Percentiles rank a stretch among this genome's conserved stretches.
phyloP scores from a whole-genome alignment of 2,329 filamentous ascomycete genomes.

The Paecilomyces sp. region DNA sequence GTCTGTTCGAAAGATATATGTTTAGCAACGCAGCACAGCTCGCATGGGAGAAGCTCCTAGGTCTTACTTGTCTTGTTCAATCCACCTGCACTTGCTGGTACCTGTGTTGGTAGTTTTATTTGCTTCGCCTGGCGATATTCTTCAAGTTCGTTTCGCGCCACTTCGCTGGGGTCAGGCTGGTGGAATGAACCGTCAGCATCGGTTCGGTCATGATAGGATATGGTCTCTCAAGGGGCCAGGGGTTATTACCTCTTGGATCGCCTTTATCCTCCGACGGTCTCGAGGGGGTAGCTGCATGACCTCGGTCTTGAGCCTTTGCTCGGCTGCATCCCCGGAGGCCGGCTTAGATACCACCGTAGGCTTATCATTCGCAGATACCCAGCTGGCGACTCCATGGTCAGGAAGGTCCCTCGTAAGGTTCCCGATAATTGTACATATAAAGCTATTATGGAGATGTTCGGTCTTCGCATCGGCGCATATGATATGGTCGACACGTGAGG shows the following conservation, averaged over 20 bases:
- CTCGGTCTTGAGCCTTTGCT: conserved; percentile 57
- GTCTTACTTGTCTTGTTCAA: conserved; percentile 71
- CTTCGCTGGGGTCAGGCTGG: conserved; percentile 30
- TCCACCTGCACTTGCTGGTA: conserved; percentile 62
- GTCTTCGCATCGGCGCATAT: conserved; percentile 46
- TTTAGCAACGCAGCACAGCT: conserved; percentile 9
- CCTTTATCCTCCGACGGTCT: conserved; percentile 53
- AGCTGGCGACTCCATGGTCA: conserved; percentile 55
- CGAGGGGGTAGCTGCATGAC: conserved; percentile 56
- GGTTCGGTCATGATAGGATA: not conserved
- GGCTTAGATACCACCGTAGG: conserved; percentile 43
- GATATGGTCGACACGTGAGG: conserved; percentile 49
- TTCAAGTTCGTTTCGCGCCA: conserved; percentile 27
- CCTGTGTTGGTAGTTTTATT: conserved; percentile 52
- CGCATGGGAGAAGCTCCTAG: not conserved
- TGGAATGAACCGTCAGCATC: conserved; percentile 5
- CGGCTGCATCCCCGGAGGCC: conserved; percentile 52
- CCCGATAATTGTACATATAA: conserved; percentile 52
- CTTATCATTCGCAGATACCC: conserved; percentile 56
- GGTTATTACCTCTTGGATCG: conserved; percentile 40
- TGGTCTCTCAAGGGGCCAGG: not conserved
- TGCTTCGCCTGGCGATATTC: conserved; percentile 40
- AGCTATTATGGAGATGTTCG: conserved; percentile 56
- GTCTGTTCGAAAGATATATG: conserved; percentile 26
- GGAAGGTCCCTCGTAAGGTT: conserved; percentile 55